Evolutionary conservation across 768 basidiomycete species (phyloP).

Genomic region (Trametes sanguinea): DNA sequence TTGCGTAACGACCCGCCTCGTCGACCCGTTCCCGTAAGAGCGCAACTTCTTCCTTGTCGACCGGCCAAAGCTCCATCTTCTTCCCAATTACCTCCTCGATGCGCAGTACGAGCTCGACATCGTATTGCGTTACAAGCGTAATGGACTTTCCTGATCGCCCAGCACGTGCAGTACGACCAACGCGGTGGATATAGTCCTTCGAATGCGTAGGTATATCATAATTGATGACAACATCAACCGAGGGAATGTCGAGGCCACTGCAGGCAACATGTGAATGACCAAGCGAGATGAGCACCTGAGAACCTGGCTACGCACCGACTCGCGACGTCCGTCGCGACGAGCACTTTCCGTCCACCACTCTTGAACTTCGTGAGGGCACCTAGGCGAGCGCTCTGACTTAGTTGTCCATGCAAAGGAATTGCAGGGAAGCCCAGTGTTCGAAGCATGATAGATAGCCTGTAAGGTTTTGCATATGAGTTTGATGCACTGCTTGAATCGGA

Average conservation of each 20-base stretch:
- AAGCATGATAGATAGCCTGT: slow-evolving; percentile 82
- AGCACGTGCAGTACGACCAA: slow-evolving; percentile 95
- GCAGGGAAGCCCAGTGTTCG: slow-evolving; percentile 92
- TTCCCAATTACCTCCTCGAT: slow-evolving; percentile 92
- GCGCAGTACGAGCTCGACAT: slow-evolving; percentile 93
- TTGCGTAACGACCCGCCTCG: slow-evolving; percentile 78
- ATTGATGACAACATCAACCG: slow-evolving; percentile 96
- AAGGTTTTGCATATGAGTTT: not conserved
- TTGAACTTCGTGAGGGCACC: slow-evolving; percentile 96
- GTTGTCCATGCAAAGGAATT: slow-evolving; percentile 92
- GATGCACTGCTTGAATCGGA: not conserved
- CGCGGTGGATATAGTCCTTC: slow-evolving; percentile 98
- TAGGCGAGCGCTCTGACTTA: slow-evolving; percentile 90
- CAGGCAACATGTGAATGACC: not conserved
- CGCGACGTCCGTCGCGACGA: slow-evolving; percentile 97
- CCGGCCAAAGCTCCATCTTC: slow-evolving; percentile 87
- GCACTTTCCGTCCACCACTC: slow-evolving; percentile 84
- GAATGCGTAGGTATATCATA: slow-evolving; percentile 97
- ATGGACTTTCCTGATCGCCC: slow-evolving; percentile 97
- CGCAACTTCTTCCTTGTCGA: slow-evolving; percentile 86
- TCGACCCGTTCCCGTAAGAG: slow-evolving; percentile 86
- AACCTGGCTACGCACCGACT: slow-evolving; percentile 60
- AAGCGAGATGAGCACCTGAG: not conserved
- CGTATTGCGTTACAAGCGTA: slow-evolving; percentile 98
- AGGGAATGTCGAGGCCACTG: slow-evolving; percentile 93